phyloP scores from a whole-genome alignment of 345 rosid genomes.

The Firmiana major region DNA sequence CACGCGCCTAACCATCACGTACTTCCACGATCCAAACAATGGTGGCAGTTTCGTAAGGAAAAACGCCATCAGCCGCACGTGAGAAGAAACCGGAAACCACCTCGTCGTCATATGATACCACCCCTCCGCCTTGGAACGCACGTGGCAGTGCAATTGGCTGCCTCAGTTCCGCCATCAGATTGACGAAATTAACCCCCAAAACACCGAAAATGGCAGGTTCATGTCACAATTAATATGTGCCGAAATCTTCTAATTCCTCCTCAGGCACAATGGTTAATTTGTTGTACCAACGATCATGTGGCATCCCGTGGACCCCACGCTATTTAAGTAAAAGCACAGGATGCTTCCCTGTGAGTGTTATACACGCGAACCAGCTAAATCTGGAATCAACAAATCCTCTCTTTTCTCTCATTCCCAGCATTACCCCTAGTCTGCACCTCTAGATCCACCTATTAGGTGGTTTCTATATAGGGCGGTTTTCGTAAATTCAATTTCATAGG shows the following conservation, averaged over 20 bases:
- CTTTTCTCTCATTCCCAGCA: background rate
- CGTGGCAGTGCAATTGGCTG: background rate
- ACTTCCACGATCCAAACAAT: background rate
- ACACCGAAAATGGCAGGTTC: background rate
- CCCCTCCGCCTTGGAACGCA: background rate
- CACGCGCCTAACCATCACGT: conserved; percentile 12
- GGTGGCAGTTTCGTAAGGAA: conserved; percentile 7
- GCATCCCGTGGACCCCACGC: background rate
- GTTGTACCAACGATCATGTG: background rate
- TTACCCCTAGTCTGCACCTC: background rate
- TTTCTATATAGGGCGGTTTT: background rate
- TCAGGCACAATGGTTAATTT: background rate
- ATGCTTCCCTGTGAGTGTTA: conserved; percentile 17
- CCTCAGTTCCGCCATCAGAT: too few species aligned
- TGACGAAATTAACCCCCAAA: background rate
- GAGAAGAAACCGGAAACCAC: background rate
- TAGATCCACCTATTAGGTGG: background rate
- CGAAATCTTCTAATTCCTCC: background rate
- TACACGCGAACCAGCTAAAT: conserved; percentile 10
- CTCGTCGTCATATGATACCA: background rate
- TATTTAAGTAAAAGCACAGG: background rate
- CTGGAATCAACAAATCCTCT: background rate
- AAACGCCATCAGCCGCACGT: too few species aligned
- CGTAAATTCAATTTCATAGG: background rate
- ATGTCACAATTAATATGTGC: background rate